Base-by-base conservation (phyloP, 2,329 filamentous ascomycete genomes). In the Neocatenulostroma microsporum region DNA sequence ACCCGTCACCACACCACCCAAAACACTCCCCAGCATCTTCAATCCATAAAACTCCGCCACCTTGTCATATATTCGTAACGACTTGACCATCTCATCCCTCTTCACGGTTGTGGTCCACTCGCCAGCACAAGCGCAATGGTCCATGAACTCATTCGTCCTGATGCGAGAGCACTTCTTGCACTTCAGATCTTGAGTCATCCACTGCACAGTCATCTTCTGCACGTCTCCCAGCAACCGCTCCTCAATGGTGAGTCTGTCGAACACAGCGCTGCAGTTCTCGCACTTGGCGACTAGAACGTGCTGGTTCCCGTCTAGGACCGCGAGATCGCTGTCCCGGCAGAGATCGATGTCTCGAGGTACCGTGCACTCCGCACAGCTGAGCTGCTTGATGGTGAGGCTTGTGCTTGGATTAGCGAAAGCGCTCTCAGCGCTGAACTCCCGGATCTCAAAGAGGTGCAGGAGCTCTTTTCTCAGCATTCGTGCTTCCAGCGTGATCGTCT, bases 91-190 rank as follows among this genome's bases (percentile, higher is more conserved):
- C 19, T 83, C 82, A 20, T 73, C 76, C 46, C 73, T 70, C 48
- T 80, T 74, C 41, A 88, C 70, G 14, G 78, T 84, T 47, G 77
- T 77, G 13, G 71, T 73, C 91, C 91, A 98, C 41, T 75, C 74
- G 3, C 91, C 91, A 43, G 84, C 85, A 67, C 91, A 98, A 9
- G 80, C 82, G 62, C 93, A 98, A 62, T 96, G 88, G 60, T 95
- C 89, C 79, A 91, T 87, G 52, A 96, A 93, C 54, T 95, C 89
- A 58, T 94, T 96, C 26, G 84, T 72, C 55, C 86, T 70, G 25
- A 94, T 62, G 3, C 64, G 53, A 27, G 60, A 61, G 51, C 76
- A 80, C 49, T 85, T 85, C 21, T 73, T 76, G 58, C 91, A 98
- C 62, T 86, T 86, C 40, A 96, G 63, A 60, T 98, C 91, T 64